These are phyloP conservation scores for Talaromyces marneffei DNA, from an alignment of 2,329 filamentous ascomycete genomes.

Conservation along the genomic window DNA sequence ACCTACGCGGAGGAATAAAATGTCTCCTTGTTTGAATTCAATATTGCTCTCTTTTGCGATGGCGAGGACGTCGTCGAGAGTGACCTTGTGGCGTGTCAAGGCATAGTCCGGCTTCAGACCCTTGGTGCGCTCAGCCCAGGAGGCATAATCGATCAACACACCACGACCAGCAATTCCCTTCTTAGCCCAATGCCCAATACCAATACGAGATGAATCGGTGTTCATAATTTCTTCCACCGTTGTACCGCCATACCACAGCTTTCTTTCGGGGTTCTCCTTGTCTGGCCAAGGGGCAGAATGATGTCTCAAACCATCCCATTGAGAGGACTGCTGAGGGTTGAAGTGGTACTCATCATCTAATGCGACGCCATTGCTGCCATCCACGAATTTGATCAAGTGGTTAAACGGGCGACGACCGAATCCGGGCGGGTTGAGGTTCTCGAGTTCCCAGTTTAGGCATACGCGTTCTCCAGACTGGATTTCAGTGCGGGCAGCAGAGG, in stretches of 20 bases:
- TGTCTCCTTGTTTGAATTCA: constrained; percentile 32
- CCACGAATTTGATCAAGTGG: constrained; percentile 47
- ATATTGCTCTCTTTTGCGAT: constrained; percentile 33
- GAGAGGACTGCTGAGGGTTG: constrained; percentile 50
- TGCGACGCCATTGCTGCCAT: constrained; percentile 33
- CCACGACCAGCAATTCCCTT: constrained; percentile 37
- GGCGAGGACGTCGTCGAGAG: constrained; percentile 31
- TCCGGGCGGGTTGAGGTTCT: constrained; percentile 48
- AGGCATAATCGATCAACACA: constrained; percentile 36
- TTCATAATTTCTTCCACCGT: constrained; percentile 32
- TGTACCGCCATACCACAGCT: constrained; percentile 32
- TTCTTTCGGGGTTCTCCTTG: constrained; percentile 20
- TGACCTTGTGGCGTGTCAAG: constrained; percentile 28
- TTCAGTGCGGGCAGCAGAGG: constrained; percentile 46
- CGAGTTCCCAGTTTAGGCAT: constrained; percentile 52
- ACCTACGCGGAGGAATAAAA: constrained; percentile 37
- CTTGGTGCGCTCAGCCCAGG: constrained; percentile 28
- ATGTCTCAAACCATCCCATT: constrained; percentile 51
- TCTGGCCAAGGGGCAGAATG: constrained; percentile 42
- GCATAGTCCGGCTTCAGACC: constrained; percentile 27
- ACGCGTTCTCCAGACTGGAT: constrained; percentile 51
- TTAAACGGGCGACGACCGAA: constrained; percentile 49
- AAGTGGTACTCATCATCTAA: constrained; percentile 50
- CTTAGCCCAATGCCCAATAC: constrained; percentile 35
- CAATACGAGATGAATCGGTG: constrained; percentile 27